Conservation (phyloP, 805 yeast genomes). For the Saccharomycopsis javanensis region DNA sequence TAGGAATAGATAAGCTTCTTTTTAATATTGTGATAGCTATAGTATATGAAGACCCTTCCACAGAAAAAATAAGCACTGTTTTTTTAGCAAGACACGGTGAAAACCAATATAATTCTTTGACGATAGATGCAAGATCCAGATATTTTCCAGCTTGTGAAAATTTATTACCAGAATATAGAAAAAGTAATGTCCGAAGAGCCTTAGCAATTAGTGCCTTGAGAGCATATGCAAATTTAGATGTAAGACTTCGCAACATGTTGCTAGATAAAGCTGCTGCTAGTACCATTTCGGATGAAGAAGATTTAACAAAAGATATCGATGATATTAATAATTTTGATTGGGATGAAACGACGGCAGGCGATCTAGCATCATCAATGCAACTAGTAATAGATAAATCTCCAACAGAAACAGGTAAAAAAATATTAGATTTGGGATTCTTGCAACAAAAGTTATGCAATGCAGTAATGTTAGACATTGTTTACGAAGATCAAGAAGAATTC, state of each 20-base stretch:
- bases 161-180: slow-evolving; percentile 37
- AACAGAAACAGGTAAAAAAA: slow-evolving; percentile 41
- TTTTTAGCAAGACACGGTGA: slow-evolving; percentile 60
- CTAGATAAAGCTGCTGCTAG: slow-evolving; percentile 3
- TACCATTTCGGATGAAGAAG: not conserved
- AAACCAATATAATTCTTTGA: slow-evolving; percentile 46
- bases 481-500: slow-evolving; percentile 41
- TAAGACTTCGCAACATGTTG: slow-evolving; percentile 21
- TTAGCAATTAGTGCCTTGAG: slow-evolving; percentile 67
- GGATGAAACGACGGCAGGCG: slow-evolving; percentile 85
- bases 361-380: slow-evolving; percentile 56
- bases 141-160: slow-evolving; percentile 76
- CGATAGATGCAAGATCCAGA: slow-evolving; percentile 49
- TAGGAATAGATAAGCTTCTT: slow-evolving; percentile 38
- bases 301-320: slow-evolving; percentile 11
- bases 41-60: slow-evolving; percentile 39
- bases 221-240: slow-evolving; percentile 50
- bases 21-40: slow-evolving; percentile 39
- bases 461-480: slow-evolving; percentile 62
- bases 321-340: slow-evolving; percentile 30
- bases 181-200: slow-evolving; percentile 58
- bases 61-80: slow-evolving; percentile 41
- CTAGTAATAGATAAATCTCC: slow-evolving; percentile 47
- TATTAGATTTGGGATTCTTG: slow-evolving; percentile 50
- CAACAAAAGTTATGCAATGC: slow-evolving; percentile 42